phyloP scores from a whole-genome alignment of 192 early-diverging fungal genomes.

The Dimargaris verticillata region DNA sequence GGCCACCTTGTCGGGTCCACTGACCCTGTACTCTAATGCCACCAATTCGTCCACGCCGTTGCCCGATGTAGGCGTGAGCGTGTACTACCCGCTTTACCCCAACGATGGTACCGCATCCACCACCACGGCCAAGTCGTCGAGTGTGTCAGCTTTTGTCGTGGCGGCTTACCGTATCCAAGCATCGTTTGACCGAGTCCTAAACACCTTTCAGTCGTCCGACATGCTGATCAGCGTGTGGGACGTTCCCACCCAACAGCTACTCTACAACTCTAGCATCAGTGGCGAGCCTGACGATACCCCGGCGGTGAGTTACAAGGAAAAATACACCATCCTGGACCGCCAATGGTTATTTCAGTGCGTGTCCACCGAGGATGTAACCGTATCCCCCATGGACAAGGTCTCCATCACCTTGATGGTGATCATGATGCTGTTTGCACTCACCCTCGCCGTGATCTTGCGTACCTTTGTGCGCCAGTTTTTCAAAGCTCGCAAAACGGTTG shows the following conservation, averaged over 20 bases:
- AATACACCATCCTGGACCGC: conserved; percentile 2
- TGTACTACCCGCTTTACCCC: background rate
- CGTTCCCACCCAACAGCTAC: background rate
- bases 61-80: background rate
- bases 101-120: background rate
- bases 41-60: background rate
- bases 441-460: conserved; percentile 3
- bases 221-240: conserved; percentile 1
- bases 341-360: background rate
- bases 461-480: background rate
- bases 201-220: background rate
- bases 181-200: background rate
- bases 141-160: background rate
- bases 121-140: background rate
- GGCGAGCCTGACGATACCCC: background rate
- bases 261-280: background rate
- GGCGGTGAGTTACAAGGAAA: background rate
- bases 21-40: background rate
- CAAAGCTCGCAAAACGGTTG: background rate
- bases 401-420: background rate
- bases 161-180: background rate
- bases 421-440: conserved; percentile 1
- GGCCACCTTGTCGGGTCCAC: background rate
- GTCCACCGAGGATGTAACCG: background rate
- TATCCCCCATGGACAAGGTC: background rate